These are phyloP conservation scores for Termitomyces heimii DNA, from an alignment of 768 basidiomycete species.

Conservation along the genomic window DNA sequence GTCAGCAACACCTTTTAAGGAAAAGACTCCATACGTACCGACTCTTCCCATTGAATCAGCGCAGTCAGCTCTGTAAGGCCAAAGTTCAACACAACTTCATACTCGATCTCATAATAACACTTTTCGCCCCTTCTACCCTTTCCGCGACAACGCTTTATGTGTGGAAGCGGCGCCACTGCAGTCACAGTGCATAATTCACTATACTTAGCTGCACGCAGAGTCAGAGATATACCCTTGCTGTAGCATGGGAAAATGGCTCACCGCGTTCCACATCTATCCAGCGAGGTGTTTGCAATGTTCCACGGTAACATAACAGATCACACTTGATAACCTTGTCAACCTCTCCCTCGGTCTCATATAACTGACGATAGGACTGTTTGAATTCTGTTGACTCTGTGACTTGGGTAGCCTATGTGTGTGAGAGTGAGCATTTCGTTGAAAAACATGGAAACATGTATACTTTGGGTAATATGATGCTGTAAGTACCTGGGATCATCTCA, in stretches of 20 bases:
- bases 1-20: not conserved
- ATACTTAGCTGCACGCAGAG: conserved; percentile 10
- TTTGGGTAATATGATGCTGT: conserved; percentile 21
- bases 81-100: conserved; percentile 40
- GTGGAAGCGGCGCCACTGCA: conserved; percentile 10
- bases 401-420: conserved; percentile 27
- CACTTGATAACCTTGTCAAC: not conserved
- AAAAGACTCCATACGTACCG: conserved; percentile 26
- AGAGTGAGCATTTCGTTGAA: too few relatives aligned
- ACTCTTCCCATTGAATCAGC: conserved; percentile 44
- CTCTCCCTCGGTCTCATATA: not conserved
- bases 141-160: not conserved
- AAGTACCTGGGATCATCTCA: conserved; percentile 10
- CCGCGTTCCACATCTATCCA: conserved; percentile 20
- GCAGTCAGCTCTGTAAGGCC: conserved; percentile 50
- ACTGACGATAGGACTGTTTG: conserved; percentile 5
- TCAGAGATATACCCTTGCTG: not conserved
- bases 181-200: conserved; percentile 12
- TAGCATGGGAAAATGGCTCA: not conserved
- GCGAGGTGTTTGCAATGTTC: conserved; percentile 5
- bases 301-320: conserved; percentile 15
- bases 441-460: conserved; percentile 1
- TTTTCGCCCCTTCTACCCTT: not conserved
- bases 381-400: conserved; percentile 19
- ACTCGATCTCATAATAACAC: conserved; percentile 24